Evolutionary conservation across 345 rosid genomes (phyloP).

Genomic region (Eucalyptus marginata): DNA sequence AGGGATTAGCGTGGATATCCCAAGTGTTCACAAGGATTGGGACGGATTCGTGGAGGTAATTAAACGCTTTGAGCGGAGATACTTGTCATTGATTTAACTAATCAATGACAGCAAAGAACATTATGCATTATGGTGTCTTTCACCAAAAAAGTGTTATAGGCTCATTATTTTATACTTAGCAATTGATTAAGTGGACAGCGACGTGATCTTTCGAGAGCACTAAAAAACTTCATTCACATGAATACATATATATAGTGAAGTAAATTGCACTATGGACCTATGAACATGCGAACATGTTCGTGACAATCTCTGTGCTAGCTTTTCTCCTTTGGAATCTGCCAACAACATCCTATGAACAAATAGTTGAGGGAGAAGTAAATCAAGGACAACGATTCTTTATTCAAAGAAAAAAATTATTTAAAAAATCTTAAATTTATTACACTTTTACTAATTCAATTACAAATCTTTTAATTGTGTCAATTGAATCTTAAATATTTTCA

Average conservation of each 20-base stretch:
- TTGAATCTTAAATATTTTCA: background rate
- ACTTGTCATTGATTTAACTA: background rate
- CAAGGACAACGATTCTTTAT: background rate
- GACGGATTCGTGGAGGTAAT: background rate
- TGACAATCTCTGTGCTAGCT: background rate
- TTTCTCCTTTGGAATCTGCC: background rate
- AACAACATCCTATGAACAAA: background rate
- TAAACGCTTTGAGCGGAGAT: background rate
- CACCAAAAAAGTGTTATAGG: background rate
- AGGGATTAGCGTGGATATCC: background rate
- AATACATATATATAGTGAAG: background rate
- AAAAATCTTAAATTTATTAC: background rate
- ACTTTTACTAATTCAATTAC: background rate
- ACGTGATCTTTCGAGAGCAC: background rate
- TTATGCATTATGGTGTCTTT: background rate
- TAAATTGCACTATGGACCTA: background rate
- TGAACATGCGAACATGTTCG: background rate
- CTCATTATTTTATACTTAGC: background rate
- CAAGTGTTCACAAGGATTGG: background rate
- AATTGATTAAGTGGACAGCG: background rate
- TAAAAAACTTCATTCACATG: background rate
- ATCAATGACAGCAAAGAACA: background rate
- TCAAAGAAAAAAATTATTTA: background rate
- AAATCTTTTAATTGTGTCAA: background rate
- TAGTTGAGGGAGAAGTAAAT: background rate